Percentiles rank a stretch among this genome's conserved stretches.
Conservation (phyloP, 2,329 filamentous ascomycete species). For the Ilyonectria mors-panacis region DNA sequence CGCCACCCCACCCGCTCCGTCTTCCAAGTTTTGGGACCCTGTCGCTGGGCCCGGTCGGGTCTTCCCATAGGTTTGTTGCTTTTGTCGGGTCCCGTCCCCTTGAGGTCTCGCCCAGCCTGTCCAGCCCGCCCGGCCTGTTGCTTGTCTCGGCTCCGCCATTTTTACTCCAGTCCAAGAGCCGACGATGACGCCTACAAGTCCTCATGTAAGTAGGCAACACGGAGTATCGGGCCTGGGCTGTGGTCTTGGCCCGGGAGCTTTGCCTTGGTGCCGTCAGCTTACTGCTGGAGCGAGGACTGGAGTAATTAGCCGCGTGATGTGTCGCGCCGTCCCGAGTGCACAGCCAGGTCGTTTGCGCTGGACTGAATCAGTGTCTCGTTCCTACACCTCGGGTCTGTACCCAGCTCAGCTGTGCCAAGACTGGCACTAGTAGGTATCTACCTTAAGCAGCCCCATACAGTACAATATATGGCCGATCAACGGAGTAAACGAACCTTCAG, state of each 20-base stretch:
- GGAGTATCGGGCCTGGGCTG: background rate
- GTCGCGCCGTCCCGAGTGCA: conserved; percentile 1
- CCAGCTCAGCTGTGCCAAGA: background rate
- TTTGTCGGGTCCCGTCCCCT: background rate
- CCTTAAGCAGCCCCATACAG: too few species aligned
- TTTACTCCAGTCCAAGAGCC: background rate
- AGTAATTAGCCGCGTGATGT: background rate
- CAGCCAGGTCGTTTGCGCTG: conserved; percentile 10
- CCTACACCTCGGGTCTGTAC: background rate
- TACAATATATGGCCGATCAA: too few species aligned
- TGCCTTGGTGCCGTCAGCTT: conserved; percentile 10
- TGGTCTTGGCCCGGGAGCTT: background rate
- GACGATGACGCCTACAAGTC: conserved; percentile 16
- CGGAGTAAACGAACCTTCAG: too few species aligned
- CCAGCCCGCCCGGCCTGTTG: background rate
- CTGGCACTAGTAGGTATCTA: too few species aligned
- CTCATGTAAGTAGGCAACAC: background rate
- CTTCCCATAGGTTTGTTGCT: conserved; percentile 15
- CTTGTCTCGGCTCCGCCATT: conserved; percentile 21
- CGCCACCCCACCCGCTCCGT: background rate
- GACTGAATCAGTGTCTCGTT: conserved; percentile 13
- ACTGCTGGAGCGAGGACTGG: background rate
- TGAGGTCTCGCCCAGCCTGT: background rate
- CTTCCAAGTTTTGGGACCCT: conserved; percentile 30
- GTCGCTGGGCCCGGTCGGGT: conserved; percentile 3